Evolutionary conservation across 495 filamentous ascomycete species (phyloP), one percentile per base, ranked within the genome.

Genomic region (Penicillium argentinense): DNA sequence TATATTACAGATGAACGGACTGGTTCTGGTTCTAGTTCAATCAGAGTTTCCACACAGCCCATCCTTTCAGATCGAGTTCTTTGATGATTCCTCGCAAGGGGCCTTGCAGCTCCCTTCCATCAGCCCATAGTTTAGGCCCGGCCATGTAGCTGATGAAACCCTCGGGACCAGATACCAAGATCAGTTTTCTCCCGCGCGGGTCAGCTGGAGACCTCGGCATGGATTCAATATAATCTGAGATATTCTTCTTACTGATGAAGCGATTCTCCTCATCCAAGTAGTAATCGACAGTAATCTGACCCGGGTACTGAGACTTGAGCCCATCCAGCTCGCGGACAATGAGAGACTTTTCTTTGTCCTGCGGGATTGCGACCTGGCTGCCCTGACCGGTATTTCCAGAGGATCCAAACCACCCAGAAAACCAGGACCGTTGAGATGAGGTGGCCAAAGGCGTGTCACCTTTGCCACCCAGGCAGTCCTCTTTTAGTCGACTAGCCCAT

Each of bases 101-200:
- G 2, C 88, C 92, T 56, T 92, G 87, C 13, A 76, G 67, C 68
- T 96, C 87, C 53, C 71, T 69, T 5, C 90, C 89, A 38, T 74
- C 73, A 3, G 75, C 76, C 82, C 84, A 91, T 2, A 74, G 60
- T 66, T 95, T 96, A 4, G 80, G 75, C 4, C 92, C 92, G 5
- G 87, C 87, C 68, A 86, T 86, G 53, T 83, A 77, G 19, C 73
- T 76, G 36, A 97, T 78, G 68, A 97, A 98, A 12, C 93, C 91
- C 30, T 93, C 88, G 0, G 93, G 91, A 0, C 93, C 93, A 2
- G 89, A 91, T 4, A 97, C 73, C 38, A 95, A 68, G 21, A 97
- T 70, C 32, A 95, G 52, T 45, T 82, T 87, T 49, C 66, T 76
- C 4, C 69, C 63, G 8, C 27, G 13, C 17, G 45, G 42, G 12